phyloP scores from a whole-genome alignment of 2,329 filamentous ascomycete species.

The Chaetomiaceae sp. region DNA sequence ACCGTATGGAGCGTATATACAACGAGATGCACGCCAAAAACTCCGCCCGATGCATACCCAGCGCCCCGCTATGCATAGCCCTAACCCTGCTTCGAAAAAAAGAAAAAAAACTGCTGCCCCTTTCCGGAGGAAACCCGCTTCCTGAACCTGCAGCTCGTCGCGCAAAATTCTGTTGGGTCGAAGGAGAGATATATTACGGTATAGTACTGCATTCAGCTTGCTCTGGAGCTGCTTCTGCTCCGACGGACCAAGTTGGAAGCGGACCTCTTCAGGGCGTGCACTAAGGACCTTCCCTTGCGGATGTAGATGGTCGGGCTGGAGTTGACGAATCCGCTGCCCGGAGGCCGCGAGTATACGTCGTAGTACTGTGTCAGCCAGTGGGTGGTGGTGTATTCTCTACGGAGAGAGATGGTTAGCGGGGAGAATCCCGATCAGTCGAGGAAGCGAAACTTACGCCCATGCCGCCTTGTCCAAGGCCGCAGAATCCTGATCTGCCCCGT shows the following conservation, averaged over 20 bases:
- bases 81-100: too few relatives aligned
- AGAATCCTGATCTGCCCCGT: slow-evolving; percentile 11
- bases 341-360: slow-evolving; percentile 6
- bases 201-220: too few relatives aligned
- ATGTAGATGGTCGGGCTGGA: slow-evolving; percentile 18
- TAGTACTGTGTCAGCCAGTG: slow-evolving; percentile 19
- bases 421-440: background rate
- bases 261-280: background rate
- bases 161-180: too few relatives aligned
- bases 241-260: background rate
- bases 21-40: too few relatives aligned
- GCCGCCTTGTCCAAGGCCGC: background rate
- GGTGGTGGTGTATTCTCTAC: slow-evolving; percentile 6
- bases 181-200: too few relatives aligned
- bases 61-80: too few relatives aligned
- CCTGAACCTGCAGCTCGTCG: too few relatives aligned
- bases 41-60: too few relatives aligned
- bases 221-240: background rate
- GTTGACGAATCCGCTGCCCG: slow-evolving; percentile 14
- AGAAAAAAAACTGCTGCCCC: too few relatives aligned
- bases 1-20: too few relatives aligned
- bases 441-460: slow-evolving; percentile 3
- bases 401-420: background rate
- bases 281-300: background rate
- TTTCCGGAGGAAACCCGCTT: too few relatives aligned